These are phyloP conservation scores for Sordariomycetes sp. DNA, from an alignment of 2,329 filamentous ascomycete species.

Conservation along the genomic window DNA sequence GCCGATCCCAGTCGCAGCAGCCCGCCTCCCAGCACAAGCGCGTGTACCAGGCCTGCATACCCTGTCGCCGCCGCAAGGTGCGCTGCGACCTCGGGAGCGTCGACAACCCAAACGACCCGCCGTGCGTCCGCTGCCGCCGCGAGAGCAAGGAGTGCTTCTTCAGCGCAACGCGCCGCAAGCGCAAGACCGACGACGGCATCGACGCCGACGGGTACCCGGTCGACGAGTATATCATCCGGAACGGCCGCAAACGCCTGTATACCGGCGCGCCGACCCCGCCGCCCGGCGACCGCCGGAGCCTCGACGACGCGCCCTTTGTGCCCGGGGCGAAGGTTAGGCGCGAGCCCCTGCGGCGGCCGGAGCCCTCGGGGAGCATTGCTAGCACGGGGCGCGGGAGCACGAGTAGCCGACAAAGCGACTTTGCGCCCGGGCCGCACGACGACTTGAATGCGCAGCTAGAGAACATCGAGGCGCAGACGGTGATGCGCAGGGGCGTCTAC, in stretches of 20 bases:
- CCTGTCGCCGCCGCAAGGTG: conserved; percentile 47
- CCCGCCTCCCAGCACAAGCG: conserved; percentile 36
- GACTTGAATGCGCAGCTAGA: conserved; percentile 49
- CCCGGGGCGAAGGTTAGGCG: conserved; percentile 51
- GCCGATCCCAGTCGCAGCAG: conserved; percentile 1
- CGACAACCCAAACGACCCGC: conserved; percentile 87
- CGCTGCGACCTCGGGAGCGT: conserved; percentile 58
- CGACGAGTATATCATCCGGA: conserved; percentile 58
- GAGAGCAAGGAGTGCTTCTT: conserved; percentile 98
- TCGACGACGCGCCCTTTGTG: conserved; percentile 42
- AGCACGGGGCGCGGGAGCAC: conserved; percentile 17
- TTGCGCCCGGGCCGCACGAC: conserved; percentile 22
- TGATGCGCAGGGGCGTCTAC: conserved; percentile 63
- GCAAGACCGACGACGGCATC: conserved; percentile 54
- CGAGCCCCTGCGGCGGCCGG: conserved; percentile 53
- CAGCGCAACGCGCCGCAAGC: conserved; percentile 84
- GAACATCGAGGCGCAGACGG: conserved; percentile 49
- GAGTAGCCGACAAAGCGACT: conserved; percentile 18
- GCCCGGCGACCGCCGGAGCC: conserved; percentile 30
- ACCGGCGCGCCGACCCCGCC: conserved; percentile 19
- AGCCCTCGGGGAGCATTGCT: conserved; percentile 20
- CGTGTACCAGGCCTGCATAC: conserved; percentile 51
- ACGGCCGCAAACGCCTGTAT: conserved; percentile 56
- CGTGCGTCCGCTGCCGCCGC: conserved; percentile 83
- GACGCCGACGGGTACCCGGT: conserved; percentile 27